Percentiles rank a stretch among this genome's conserved stretches.
Conservation (phyloP, 805 yeast species). For the Myxozyma melibiosi region DNA sequence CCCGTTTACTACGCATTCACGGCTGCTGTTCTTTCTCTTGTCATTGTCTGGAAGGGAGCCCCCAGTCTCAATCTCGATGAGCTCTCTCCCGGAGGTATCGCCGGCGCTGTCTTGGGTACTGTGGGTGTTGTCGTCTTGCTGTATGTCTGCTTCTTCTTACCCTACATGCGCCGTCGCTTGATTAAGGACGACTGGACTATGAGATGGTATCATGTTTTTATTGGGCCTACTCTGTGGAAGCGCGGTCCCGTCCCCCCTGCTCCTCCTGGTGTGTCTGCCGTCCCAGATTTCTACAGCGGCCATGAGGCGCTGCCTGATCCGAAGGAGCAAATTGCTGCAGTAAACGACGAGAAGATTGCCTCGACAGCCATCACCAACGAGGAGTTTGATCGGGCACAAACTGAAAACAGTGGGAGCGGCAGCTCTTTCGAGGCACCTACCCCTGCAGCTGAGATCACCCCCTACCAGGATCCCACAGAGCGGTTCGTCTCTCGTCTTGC, state of each 20-base stretch:
- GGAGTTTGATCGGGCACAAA: too few relatives aligned
- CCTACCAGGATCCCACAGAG: constrained; percentile 1
- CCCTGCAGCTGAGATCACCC: background rate
- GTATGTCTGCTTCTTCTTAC: constrained; percentile 58
- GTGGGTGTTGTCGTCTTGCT: constrained; percentile 58
- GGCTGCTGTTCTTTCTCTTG: constrained; percentile 67
- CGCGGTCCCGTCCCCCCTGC: constrained; percentile 65
- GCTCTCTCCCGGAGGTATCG: constrained; percentile 55
- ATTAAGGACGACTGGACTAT: constrained; percentile 68
- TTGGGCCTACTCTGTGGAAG: constrained; percentile 64
- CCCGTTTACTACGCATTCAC: constrained; percentile 65
- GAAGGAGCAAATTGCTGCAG: constrained; percentile 17
- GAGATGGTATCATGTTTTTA: constrained; percentile 54
- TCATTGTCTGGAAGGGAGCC: constrained; percentile 80
- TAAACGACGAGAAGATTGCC: too few relatives aligned
- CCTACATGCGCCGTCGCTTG: constrained; percentile 63
- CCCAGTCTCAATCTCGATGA: constrained; percentile 62
- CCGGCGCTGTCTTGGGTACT: constrained; percentile 64
- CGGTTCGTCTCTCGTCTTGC: constrained; percentile 19
- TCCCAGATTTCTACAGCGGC: constrained; percentile 67
- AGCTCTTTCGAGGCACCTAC: background rate
- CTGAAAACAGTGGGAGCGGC: background rate
- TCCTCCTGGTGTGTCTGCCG: constrained; percentile 59
- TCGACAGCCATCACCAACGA: too few relatives aligned
- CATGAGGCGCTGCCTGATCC: constrained; percentile 41